Evolutionary conservation across 345 rosid genomes (phyloP).

Genomic region (Eucalyptus polybractea): DNA sequence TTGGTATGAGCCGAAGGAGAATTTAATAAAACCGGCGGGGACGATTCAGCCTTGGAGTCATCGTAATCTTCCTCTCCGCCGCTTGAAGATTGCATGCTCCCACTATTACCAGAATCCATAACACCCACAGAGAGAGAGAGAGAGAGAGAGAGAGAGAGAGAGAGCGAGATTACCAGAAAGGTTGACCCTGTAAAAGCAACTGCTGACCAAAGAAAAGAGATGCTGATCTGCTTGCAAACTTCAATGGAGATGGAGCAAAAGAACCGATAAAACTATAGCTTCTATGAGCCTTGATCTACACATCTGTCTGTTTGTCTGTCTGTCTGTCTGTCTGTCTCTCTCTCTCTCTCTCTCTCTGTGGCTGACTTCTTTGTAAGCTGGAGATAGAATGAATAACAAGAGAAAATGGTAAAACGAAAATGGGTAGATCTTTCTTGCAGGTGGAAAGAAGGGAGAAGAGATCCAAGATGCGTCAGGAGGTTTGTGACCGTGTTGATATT

Average conservation of each 20-base stretch:
- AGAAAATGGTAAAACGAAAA: not conserved
- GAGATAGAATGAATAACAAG: not conserved
- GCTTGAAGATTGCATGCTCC: conserved; percentile 65
- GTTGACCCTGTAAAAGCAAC: not conserved
- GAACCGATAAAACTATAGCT: not conserved
- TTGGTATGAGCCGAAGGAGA: not conserved
- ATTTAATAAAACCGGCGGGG: conserved; percentile 10
- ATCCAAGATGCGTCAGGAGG: not conserved
- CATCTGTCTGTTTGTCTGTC: not conserved
- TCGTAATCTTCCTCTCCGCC: conserved; percentile 50
- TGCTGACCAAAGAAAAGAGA: not conserved
- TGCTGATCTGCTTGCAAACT: not conserved
- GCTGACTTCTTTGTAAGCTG: not conserved
- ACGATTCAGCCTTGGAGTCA: conserved; percentile 32
- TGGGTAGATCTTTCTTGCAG: not conserved
- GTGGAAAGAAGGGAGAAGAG: not conserved
- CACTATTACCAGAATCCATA: conserved; percentile 84
- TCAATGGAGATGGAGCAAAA: not conserved
- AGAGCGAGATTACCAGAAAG: not conserved
- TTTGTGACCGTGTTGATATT: not conserved
- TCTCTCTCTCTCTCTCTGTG: not conserved
- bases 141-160: not conserved
- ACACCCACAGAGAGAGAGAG: not conserved
- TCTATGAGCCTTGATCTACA: not conserved
- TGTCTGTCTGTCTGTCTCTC: not conserved